Evolutionary conservation across 192 early-diverging fungal genomes (phyloP).

Genomic region (Borealophlyctis nickersoniae): DNA sequence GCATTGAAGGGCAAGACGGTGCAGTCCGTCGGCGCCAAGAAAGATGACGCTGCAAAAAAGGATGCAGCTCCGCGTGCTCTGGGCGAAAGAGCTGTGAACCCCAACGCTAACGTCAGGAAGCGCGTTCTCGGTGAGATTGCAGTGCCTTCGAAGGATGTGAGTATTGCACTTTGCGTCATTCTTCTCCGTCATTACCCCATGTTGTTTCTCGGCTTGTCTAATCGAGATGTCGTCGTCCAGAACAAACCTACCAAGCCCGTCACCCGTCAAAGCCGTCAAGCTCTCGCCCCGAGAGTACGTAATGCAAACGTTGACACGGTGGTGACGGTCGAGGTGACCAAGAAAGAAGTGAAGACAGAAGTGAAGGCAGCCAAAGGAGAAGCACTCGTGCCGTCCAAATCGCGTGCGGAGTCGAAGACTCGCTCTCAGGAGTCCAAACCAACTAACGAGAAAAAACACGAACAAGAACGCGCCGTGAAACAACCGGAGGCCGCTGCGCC

Average conservation of each 20-base stretch:
- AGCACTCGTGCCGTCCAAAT: too few species aligned
- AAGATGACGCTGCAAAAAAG: too few species aligned
- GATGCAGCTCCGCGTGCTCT: too few species aligned
- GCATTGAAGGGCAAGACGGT: too few species aligned
- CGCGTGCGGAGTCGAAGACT: neutral
- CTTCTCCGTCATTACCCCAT: neutral
- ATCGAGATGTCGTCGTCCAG: neutral
- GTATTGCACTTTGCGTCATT: neutral
- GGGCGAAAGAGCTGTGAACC: neutral
- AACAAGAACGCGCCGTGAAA: neutral
- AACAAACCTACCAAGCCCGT: neutral
- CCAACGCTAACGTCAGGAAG: neutral
- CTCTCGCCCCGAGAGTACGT: neutral
- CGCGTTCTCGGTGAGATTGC: neutral
- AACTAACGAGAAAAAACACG: neutral
- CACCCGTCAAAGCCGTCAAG: neutral
- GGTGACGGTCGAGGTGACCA: neutral
- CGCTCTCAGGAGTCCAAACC: neutral
- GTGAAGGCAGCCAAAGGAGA: neutral
- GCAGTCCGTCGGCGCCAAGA: too few species aligned
- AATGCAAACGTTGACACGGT: neutral
- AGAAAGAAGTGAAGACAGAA: neutral
- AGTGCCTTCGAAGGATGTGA: neutral
- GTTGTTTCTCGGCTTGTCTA: neutral
- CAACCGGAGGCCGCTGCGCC: neutral